phyloP scores from a whole-genome alignment of 1,284 basidiomycete species.

The Microbotryum saponariae region DNA sequence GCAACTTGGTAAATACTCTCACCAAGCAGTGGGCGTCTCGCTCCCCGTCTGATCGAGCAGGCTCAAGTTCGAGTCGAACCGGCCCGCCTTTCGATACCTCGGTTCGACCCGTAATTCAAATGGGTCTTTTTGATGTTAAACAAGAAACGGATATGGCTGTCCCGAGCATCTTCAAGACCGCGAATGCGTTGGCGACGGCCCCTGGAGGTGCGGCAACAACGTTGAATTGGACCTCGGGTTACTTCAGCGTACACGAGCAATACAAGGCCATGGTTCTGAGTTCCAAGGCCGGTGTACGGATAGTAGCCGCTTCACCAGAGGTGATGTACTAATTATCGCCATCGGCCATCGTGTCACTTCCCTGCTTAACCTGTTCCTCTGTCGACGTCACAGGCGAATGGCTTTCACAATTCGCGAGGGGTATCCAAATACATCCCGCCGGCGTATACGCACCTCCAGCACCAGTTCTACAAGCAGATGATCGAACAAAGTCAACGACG shows the following conservation, averaged over 20 bases:
- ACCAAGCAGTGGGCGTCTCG: constrained; percentile 6
- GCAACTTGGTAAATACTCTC: constrained; percentile 2
- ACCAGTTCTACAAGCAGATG: constrained; percentile 51
- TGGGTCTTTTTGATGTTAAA: constrained; percentile 40
- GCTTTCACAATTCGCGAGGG: constrained; percentile 83
- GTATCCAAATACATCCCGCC: constrained; percentile 88
- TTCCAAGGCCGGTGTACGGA: constrained; percentile 53
- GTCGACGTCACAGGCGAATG: constrained; percentile 65
- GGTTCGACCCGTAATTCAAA: constrained; percentile 43
- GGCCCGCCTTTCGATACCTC: constrained; percentile 25
- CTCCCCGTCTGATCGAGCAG: neutral
- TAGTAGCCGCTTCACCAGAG: constrained; percentile 81
- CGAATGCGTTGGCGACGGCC: constrained; percentile 35
- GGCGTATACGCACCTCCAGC: constrained; percentile 81
- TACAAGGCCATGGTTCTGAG: constrained; percentile 69
- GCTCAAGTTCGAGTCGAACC: neutral
- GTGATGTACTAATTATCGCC: constrained; percentile 45
- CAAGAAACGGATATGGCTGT: constrained; percentile 41
- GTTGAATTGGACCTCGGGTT: constrained; percentile 78
- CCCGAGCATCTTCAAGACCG: constrained; percentile 49
- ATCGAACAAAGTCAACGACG: constrained; percentile 46
- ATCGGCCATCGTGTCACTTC: neutral
- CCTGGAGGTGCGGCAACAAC: constrained; percentile 22
- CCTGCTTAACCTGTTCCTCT: neutral
- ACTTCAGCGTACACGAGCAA: constrained; percentile 79